Evolutionary conservation across 2,329 filamentous ascomycete species (phyloP), one percentile per base, ranked within the genome.

Genomic region (Dactylonectria estremocensis): DNA sequence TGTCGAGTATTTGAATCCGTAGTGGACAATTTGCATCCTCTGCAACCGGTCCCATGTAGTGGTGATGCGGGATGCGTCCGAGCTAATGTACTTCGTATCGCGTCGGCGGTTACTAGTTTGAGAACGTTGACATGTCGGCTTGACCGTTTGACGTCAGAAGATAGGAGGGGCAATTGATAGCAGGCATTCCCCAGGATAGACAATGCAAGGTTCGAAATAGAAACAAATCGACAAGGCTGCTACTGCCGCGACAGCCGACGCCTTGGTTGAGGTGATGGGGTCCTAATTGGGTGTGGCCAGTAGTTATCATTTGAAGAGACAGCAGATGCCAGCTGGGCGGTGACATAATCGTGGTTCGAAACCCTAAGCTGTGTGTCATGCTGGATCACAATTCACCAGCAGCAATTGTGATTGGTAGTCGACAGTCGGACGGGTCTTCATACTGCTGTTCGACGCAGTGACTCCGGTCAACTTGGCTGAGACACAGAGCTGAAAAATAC

Each of bases 211-310:
- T 59, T 49, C 18, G 40, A 64, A 65, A 58, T 62, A 65, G 56
- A 61, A 65, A 48, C 55, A 61, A 46, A 37, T 60, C 28, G 43
- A 62, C 43, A 67, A 65, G 61, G 57, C 69, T 64, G 62, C 40
- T 45, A 58, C 61, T 67, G 49, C 61, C 53, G 61, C 58, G 52
- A 46, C 59, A 63, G 56, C 58, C 59, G 49, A 57, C 45, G 57
- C 28, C 24, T 45, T 46, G 35, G 37, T 54, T 40, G 20, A 55
- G 58, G 45, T 45, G 52, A 67, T 65, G 56, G 57, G 22, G 52
- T 53, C 46, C 43, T 62, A 52, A 53, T 46, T 61, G 43, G 31
- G 53, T 46, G 37, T 54, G 46, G 43, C 49, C 37, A 31, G 54
- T 45, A n/a, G n/a, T n/a, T n/a, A 18, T 31, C n/a, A 58, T 20